Evolutionary conservation across 306 rosid species (phyloP).

Genomic region (Amphicarpaea edgeworthii): DNA sequence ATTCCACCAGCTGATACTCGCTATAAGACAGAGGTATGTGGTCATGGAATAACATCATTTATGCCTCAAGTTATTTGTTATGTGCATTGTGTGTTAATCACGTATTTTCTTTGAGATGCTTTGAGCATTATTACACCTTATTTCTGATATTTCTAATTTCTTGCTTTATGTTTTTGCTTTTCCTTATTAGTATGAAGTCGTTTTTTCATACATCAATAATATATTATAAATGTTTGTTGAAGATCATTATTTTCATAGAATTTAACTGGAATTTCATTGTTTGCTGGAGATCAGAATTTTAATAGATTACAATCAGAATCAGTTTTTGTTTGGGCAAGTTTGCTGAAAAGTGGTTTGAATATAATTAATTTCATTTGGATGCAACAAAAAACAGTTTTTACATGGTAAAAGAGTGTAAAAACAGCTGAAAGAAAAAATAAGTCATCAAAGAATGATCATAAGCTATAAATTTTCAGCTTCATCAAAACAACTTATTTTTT

Average conservation of each 20-base stretch:
- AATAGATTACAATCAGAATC: neutral
- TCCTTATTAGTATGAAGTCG: too few species aligned
- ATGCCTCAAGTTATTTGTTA: constrained; percentile 30
- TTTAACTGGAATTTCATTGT: neutral
- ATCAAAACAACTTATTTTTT: too few species aligned
- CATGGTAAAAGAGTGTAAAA: too few species aligned
- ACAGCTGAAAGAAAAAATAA: too few species aligned
- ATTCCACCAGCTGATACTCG: constrained; percentile 94
- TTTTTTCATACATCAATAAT: too few species aligned
- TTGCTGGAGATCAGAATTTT: too few species aligned
- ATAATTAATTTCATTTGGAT: too few species aligned
- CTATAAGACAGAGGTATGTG: constrained; percentile 87
- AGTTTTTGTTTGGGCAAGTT: too few species aligned
- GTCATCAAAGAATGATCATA: too few species aligned
- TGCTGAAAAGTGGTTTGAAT: too few species aligned
- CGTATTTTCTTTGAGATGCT: constrained; percentile 14
- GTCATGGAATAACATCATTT: constrained; percentile 3
- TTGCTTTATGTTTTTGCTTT: neutral
- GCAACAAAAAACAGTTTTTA: too few species aligned
- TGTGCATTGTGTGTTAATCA: constrained; percentile 28
- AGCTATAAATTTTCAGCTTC: too few species aligned
- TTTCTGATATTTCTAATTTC: constrained; percentile 23
- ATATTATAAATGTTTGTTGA: constrained; percentile 15
- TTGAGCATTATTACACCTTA: constrained; percentile 5
- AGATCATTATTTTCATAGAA: constrained; percentile 15